Evolutionary conservation across 352 stramenopile species (phyloP).

Genomic region (Pythium biforme): DNA sequence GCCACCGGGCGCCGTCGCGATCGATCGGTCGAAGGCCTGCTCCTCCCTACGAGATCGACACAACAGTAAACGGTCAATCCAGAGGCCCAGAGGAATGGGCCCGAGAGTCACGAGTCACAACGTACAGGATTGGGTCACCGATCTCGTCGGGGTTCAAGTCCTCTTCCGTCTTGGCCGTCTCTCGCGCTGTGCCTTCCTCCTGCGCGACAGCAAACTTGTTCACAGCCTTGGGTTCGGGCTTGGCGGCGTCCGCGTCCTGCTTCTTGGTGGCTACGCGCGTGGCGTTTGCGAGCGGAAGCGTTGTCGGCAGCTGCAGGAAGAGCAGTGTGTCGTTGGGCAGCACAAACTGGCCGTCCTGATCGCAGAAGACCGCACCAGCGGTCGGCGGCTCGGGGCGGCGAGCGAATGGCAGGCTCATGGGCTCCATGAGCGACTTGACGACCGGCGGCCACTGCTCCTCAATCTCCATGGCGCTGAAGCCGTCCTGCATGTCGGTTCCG

Average conservation of each 20-base stretch:
- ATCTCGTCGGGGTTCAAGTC: slow-evolving; percentile 24
- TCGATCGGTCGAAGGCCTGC: slow-evolving; percentile 66
- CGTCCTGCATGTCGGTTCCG: slow-evolving; percentile 36
- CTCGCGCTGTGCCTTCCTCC: slow-evolving; percentile 13
- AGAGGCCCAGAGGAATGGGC: neutral
- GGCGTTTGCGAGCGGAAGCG: slow-evolving; percentile 62
- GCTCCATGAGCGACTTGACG: slow-evolving; percentile 79
- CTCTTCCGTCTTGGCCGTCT: slow-evolving; percentile 28
- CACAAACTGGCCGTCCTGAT: slow-evolving; percentile 50
- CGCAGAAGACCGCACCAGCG: slow-evolving; percentile 64
- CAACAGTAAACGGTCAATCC: no score
- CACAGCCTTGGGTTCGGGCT: slow-evolving; percentile 28
- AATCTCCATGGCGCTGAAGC: slow-evolving; percentile 55
- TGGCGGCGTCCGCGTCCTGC: slow-evolving; percentile 23
- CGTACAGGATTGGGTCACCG: slow-evolving; percentile 23
- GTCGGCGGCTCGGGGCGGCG: slow-evolving; percentile 61
- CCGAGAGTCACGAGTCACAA: neutral
- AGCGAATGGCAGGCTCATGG: slow-evolving; percentile 74
- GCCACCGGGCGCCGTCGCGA: slow-evolving; percentile 63
- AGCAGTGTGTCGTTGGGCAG: slow-evolving; percentile 69
- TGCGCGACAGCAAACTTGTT: slow-evolving; percentile 28
- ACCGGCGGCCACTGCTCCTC: slow-evolving; percentile 80
- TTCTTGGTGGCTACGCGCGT: slow-evolving; percentile 27
- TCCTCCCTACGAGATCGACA: slow-evolving; percentile 34
- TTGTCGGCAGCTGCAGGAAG: slow-evolving; percentile 84